These are phyloP conservation scores for Tricholoma matsutake DNA, from an alignment of 768 basidiomycete genomes.

Conservation along the genomic window DNA sequence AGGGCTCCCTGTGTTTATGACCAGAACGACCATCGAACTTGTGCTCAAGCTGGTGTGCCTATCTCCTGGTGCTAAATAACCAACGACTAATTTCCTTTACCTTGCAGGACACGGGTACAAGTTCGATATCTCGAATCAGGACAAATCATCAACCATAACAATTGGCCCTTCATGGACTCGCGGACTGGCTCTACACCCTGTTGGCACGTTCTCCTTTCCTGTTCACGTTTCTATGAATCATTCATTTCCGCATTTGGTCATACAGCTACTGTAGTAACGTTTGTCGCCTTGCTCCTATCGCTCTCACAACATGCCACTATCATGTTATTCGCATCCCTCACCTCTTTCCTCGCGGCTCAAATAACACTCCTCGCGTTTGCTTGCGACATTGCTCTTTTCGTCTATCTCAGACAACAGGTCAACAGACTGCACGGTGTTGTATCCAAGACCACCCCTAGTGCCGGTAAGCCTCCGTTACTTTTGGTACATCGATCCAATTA, in stretches of 20 bases:
- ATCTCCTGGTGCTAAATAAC: not conserved
- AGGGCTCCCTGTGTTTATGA: conserved; percentile 65
- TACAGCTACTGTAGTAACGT: conserved; percentile 50
- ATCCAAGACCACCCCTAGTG: conserved; percentile 53
- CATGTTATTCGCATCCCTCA: conserved; percentile 58
- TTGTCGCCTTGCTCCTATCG: conserved; percentile 62
- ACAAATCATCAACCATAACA: conserved; percentile 33
- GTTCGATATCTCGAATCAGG: conserved; percentile 37
- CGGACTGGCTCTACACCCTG: conserved; percentile 71
- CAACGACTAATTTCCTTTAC: not conserved
- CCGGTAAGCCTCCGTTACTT: conserved; percentile 44
- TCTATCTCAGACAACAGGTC: conserved; percentile 56
- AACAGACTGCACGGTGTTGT: conserved; percentile 41
- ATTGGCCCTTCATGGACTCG: conserved; percentile 65
- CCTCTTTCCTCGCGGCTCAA: conserved; percentile 68
- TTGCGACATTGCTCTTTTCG: conserved; percentile 74
- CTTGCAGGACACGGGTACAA: conserved; percentile 54
- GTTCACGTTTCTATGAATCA: not conserved
- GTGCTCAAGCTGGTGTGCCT: conserved; percentile 44
- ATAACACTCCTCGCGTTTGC: conserved; percentile 72
- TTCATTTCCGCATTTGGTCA: conserved; percentile 1
- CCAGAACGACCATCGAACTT: conserved; percentile 41
- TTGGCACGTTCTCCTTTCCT: conserved; percentile 46
- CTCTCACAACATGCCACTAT: conserved; percentile 57
- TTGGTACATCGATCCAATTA: conserved; percentile 2